Conservation (phyloP, 2,329 filamentous ascomycete genomes). For the Penicillium sp. region DNA sequence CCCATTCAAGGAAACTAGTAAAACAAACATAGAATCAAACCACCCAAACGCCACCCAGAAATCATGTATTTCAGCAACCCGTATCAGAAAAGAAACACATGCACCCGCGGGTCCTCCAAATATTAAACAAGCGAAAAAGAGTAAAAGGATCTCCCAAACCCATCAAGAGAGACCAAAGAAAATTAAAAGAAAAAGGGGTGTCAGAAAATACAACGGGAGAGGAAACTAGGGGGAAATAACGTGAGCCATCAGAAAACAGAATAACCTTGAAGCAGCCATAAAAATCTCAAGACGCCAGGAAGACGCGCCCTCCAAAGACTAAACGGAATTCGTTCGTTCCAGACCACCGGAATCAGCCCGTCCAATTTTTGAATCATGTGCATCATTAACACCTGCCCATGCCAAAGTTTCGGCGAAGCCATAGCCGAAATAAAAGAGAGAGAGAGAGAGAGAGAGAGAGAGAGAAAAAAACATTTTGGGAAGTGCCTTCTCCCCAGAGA, state of each 20-base stretch:
- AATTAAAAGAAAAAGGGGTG: conserved; percentile 5
- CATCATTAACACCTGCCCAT: conserved; percentile 44
- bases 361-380: conserved; percentile 40
- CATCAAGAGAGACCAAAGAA: conserved; percentile 9
- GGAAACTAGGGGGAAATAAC: conserved; percentile 16
- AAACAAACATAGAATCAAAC: conserved; percentile 18
- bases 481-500: conserved; percentile 14
- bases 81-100: conserved; percentile 16
- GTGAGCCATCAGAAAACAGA: conserved; percentile 24
- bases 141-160: conserved; percentile 3
- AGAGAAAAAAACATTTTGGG: conserved; percentile 1
- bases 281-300: conserved; percentile 31
- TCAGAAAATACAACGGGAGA: conserved; percentile 13
- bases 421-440: conserved; percentile 26
- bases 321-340: conserved; percentile 28
- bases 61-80: conserved; percentile 26
- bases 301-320: conserved; percentile 30
- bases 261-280: conserved; percentile 25
- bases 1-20: conserved; percentile 19
- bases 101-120: conserved; percentile 22
- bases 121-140: conserved; percentile 28
- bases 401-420: conserved; percentile 30
- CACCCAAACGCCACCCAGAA: conserved; percentile 25
- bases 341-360: conserved; percentile 31
- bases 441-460: conserved; percentile 8